Evolutionary conservation across 805 yeast species (phyloP), one percentile per base, ranked within the genome.

Genomic region (Wickerhamomyces ciferrii): DNA sequence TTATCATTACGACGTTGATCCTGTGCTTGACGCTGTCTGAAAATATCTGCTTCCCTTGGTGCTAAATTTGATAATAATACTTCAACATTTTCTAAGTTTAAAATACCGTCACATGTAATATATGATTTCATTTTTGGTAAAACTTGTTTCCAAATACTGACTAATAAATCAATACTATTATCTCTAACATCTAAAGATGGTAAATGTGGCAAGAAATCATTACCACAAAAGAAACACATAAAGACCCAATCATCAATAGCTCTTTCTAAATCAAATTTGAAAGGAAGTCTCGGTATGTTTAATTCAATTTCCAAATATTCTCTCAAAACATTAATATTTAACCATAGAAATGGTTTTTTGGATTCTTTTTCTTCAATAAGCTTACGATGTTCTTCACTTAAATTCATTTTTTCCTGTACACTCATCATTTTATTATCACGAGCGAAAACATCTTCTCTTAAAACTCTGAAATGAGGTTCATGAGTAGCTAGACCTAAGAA

Each of bases 181-280:
- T 94, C 98, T 55, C 99, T 80, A 39, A 94, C 97, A 59, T 92
- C 97, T 46, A 94, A 75, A 27, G 95, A 83, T 4, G 99, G 98
- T 54, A 94, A 70, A 67, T 92, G 98, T 1, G 99, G 99, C 58
- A 94, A 71, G 75, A 94, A 94, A 79, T 94, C 99, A 62, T 94
- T 94, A 66, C 99, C 99, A 53, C 92, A 95, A 62, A 94, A 94
- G 71, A 94, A 94, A 76, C 98, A 92, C 91, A 94, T 85, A 55
- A 94, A 94, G 15, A 94, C 89, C 99, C 99, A 94, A 67, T 94
- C 99, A 62, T 94, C 99, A 50, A 94, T 84, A 2, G 98, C 97
- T 48, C 99, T 75, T 68, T 94, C 99, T 45, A 91, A 65, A 62
- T 94, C 97, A 67, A 84, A 90, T 19, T 80, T 76, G 59, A 87